Percentiles rank a stretch among this genome's conserved stretches.
These are phyloP conservation scores for Penicillium rolfsii DNA, from an alignment of 2,329 filamentous ascomycete species.

Conservation along the genomic window DNA sequence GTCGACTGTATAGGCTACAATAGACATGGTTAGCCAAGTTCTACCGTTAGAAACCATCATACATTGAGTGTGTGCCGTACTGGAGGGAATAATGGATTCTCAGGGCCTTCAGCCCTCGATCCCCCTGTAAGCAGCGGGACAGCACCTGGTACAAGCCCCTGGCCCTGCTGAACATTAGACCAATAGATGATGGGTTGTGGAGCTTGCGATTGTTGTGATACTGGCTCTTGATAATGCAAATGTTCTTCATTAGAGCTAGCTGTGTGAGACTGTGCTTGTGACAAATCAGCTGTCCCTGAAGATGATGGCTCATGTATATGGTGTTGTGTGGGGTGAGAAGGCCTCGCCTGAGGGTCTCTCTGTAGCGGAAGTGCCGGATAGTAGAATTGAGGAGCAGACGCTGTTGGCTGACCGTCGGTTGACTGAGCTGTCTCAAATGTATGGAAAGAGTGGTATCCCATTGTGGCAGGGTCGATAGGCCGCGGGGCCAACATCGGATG, in stretches of 20 bases:
- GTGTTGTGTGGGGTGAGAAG: conserved; percentile 7
- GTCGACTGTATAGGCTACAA: conserved; percentile 10
- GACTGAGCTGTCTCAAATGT: conserved; percentile 8
- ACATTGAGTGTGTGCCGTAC: conserved; percentile 2
- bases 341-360: conserved; percentile 14
- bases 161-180: conserved; percentile 8
- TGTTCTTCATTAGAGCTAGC: neutral
- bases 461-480: conserved; percentile 23
- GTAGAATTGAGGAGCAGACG: conserved; percentile 20
- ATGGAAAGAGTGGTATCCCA: conserved; percentile 18
- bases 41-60: neutral
- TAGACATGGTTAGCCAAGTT: neutral
- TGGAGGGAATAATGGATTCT: conserved; percentile 10
- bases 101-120: neutral
- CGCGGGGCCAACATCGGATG: conserved; percentile 42
- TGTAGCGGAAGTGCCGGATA: conserved; percentile 23
- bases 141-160: neutral
- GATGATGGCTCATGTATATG: neutral
- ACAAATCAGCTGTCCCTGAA: neutral
- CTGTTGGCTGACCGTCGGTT: conserved; percentile 2
- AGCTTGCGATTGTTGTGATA: neutral
- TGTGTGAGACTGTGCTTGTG: neutral
- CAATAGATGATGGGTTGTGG: conserved; percentile 17
- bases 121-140: neutral
- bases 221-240: neutral